Base-by-base conservation (phyloP, 495 filamentous ascomycete genomes). In the Podospora pseudopauciseta region DNA sequence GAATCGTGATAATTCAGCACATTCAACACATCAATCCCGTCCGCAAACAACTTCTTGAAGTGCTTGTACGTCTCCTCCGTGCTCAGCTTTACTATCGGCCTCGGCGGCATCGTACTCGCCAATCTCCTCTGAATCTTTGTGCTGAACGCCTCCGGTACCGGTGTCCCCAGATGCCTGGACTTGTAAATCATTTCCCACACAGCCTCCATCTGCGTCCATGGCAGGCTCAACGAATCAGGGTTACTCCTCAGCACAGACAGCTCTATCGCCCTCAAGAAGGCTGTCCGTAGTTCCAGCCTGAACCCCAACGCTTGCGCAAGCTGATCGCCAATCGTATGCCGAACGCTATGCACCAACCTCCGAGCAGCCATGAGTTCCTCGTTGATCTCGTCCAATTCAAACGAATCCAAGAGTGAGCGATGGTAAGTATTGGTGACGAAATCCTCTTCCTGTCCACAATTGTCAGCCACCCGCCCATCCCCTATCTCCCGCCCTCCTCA, bases 401-500 rank as follows among this genome's bases (percentile, higher is more conserved):
- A 83, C 5, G 84, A 77, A 49, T 88, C 85, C 30, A 98, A 80
- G 0, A 99, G 84, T 56, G 84, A 85, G 30, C 94, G 86, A 69
- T 92, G 90, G 76, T 94, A 98, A 0, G 94, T 87, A 75, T 96
- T 92, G 4, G 91, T 92, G 26, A 93, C 91, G 71, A 98, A 97
- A 73, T 99, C 95, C 79, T 99, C 95, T 80, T 99, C 95, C 91
- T 96, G 26, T 53, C 18, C 0, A 23, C 5, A 9, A 23, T n/a
- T 20, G 64, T 83, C 61, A 86, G 75, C 34, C 60, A 13, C 1
- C 39, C 20, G 20, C 20, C 30, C 30, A 32, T 6, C n/a, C 13
- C 49, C 3, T 63, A 66, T 28, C 30, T 53, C 60, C n/a, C n/a
- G n/a, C n/a, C n/a, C n/a, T n/a, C n/a, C n/a, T n/a, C n/a, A n/a